Percentiles rank a stretch among this genome's conserved stretches.
Evolutionary conservation across 306 rosid species (phyloP).

Genomic region (Glycine soja): DNA sequence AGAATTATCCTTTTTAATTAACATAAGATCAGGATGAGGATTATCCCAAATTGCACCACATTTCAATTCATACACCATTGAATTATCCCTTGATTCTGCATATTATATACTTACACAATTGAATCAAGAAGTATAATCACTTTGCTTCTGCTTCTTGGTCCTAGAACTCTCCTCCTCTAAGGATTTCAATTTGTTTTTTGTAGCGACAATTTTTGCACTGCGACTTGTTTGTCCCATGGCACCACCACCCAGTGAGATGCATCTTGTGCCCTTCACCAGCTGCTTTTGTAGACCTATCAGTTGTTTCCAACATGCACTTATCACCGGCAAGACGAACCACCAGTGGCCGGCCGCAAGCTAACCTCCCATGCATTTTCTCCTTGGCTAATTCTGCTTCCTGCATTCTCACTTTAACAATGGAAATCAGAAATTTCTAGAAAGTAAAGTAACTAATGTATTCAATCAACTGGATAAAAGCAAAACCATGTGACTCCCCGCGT

Average conservation of each 20-base stretch:
- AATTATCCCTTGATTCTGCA: conserved; percentile 21
- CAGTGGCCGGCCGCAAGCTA: conserved; percentile 86
- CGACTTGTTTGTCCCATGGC: conserved; percentile 67
- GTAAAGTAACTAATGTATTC: conserved; percentile 3
- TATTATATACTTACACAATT: background rate
- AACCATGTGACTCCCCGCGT: conserved; percentile 89
- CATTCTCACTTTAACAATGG: conserved; percentile 92
- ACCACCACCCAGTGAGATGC: conserved; percentile 44
- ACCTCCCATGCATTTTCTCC: conserved; percentile 96
- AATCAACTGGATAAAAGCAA: conserved; percentile 79
- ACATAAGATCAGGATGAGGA: too few relatives aligned
- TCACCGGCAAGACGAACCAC: conserved; percentile 82
- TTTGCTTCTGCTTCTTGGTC: conserved; percentile 80
- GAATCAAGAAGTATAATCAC: conserved; percentile 51
- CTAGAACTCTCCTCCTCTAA: conserved; percentile 76
- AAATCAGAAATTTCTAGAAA: conserved; percentile 70
- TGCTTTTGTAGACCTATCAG: conserved; percentile 54
- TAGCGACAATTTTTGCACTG: conserved; percentile 86
- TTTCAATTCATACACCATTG: background rate
- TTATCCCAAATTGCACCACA: conserved; percentile 29
- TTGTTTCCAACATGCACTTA: conserved; percentile 56
- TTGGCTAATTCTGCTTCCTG: conserved; percentile 96
- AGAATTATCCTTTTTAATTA: too few relatives aligned
- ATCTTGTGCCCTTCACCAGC: conserved; percentile 59
- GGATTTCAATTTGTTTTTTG: conserved; percentile 86